Conservation (phyloP, 1,139 yeast genomes). For the Suhomyces chickasaworum region DNA sequence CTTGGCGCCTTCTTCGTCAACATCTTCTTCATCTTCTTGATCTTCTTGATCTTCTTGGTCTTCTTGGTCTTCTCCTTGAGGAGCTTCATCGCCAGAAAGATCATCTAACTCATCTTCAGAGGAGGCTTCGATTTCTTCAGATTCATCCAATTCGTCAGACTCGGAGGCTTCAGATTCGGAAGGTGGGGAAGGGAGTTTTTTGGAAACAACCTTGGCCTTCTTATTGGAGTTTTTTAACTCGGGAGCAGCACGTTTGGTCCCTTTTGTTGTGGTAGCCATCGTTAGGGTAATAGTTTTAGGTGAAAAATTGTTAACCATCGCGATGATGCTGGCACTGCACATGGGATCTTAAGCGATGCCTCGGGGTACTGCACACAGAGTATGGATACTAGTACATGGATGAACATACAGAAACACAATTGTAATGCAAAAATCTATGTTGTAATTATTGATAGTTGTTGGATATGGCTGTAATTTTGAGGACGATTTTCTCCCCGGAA, state of each 20-base stretch:
- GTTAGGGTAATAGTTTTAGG: constrained; percentile 2
- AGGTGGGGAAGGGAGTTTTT: constrained; percentile 24
- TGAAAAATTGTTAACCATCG: constrained; percentile 13
- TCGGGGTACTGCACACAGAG: neutral
- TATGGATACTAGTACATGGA: too few relatives aligned
- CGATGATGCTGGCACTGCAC: constrained; percentile 7
- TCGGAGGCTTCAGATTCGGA: constrained; percentile 14
- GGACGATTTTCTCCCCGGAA: too few relatives aligned
- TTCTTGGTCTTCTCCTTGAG: constrained; percentile 23
- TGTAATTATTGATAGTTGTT: too few relatives aligned
- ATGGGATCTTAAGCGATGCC: neutral
- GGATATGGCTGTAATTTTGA: too few relatives aligned
- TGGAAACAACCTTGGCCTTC: constrained; percentile 29
- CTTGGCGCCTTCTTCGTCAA: constrained; percentile 19
- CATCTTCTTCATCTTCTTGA: constrained; percentile 22
- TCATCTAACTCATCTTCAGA: constrained; percentile 27
- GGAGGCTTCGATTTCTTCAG: constrained; percentile 17
- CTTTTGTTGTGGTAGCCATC: constrained; percentile 34
- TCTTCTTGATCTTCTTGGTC: constrained; percentile 25
- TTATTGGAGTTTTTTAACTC: constrained; percentile 23
- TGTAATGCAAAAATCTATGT: too few relatives aligned
- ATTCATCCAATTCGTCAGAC: constrained; percentile 14
- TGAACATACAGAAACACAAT: too few relatives aligned
- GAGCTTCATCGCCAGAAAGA: constrained; percentile 22
- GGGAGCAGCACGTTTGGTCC: constrained; percentile 36